Conservation (phyloP, 495 filamentous ascomycete species). For the Neurospora sp. region DNA sequence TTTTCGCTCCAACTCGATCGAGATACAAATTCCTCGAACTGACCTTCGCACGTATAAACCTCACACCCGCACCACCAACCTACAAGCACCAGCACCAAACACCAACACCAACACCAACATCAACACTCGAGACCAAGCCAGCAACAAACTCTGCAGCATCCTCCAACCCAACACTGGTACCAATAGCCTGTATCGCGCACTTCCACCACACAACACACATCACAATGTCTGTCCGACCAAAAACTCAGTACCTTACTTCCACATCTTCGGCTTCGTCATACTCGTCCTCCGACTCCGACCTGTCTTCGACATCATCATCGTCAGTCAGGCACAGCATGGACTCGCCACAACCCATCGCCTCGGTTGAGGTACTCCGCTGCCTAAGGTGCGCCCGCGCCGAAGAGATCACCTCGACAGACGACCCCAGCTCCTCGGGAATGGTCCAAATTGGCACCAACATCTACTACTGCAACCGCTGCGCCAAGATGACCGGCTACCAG, state of each 20-base stretch:
- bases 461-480: conserved; percentile 70
- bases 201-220: conserved; percentile 12
- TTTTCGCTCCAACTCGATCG: not conserved
- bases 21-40: not conserved
- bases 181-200: not conserved
- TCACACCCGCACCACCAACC: not conserved
- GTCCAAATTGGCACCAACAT: conserved; percentile 67
- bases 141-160: not conserved
- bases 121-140: not conserved
- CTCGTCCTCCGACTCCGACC: conserved; percentile 33
- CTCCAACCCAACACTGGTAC: not conserved
- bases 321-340: conserved; percentile 32
- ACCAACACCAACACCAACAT: not conserved
- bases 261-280: conserved; percentile 26
- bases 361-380: conserved; percentile 44
- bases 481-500: conserved; percentile 58
- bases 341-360: conserved; percentile 28
- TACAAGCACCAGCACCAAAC: conserved; percentile 1
- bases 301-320: conserved; percentile 16
- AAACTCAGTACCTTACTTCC: conserved; percentile 28
- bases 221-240: conserved; percentile 24
- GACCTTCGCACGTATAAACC: not conserved
- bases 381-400: conserved; percentile 44
- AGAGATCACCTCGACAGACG: conserved; percentile 44
- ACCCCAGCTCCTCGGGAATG: conserved; percentile 42